Percentiles rank a stretch among this genome's conserved stretches.
Evolutionary conservation across 2,329 filamentous ascomycete genomes (phyloP).

Genomic region (Trichoderma breve): DNA sequence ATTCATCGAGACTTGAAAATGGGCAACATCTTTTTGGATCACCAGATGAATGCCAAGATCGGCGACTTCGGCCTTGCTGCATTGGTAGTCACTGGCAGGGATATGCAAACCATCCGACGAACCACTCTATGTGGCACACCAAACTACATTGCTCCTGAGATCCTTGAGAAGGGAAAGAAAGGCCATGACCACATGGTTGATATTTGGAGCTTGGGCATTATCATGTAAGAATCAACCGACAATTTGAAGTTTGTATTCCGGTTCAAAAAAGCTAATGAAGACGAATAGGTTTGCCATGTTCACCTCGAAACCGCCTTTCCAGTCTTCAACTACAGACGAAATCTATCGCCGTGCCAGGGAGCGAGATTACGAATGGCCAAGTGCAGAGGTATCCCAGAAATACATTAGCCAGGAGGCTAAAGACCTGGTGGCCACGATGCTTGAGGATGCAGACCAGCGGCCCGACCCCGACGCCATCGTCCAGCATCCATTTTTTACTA

Average conservation of each 20-base stretch:
- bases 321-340: constrained; percentile 83
- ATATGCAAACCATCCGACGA: constrained; percentile 78
- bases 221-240: constrained; percentile 63
- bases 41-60: constrained; percentile 95
- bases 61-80: constrained; percentile 96
- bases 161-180: constrained; percentile 88
- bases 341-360: constrained; percentile 72
- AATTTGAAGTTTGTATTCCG: not conserved
- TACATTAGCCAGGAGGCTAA: constrained; percentile 74
- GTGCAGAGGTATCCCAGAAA: constrained; percentile 61
- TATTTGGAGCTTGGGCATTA: constrained; percentile 96
- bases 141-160: constrained; percentile 97
- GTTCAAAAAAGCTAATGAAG: not conserved
- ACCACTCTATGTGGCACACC: constrained; percentile 96
- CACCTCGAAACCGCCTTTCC: constrained; percentile 93
- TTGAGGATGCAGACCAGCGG: constrained; percentile 71
- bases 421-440: constrained; percentile 72
- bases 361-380: constrained; percentile 78
- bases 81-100: constrained; percentile 83
- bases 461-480: constrained; percentile 77
- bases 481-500: constrained; percentile 74
- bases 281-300: constrained; percentile 83
- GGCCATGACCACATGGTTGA: constrained; percentile 98
- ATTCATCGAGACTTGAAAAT: constrained; percentile 98
- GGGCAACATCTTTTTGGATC: constrained; percentile 94